These are phyloP conservation scores for Cystobasidium onofrii DNA, from an alignment of 768 basidiomycete species.

Conservation along the genomic window DNA sequence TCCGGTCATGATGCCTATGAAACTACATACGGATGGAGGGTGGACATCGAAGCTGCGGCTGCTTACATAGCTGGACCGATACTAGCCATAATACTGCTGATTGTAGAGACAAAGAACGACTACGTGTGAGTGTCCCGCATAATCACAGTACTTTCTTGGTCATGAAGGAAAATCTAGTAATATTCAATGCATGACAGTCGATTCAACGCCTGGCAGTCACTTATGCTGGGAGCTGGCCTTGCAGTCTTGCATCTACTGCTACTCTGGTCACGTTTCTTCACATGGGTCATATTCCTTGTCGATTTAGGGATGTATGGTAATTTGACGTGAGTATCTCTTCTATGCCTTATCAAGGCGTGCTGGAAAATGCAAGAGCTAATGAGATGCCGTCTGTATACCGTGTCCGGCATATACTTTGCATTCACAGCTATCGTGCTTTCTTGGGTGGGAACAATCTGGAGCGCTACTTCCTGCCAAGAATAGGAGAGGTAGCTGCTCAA, in stretches of 20 bases:
- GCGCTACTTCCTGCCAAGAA: constrained; percentile 33
- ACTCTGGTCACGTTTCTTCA: constrained; percentile 32
- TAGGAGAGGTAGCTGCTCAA: constrained; percentile 37
- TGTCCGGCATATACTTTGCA: too few species aligned
- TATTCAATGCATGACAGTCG: constrained; percentile 1
- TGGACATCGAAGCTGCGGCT: constrained; percentile 30
- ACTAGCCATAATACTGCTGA: constrained; percentile 27
- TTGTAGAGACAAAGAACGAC: constrained; percentile 30
- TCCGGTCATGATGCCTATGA: constrained; percentile 31
- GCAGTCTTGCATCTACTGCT: constrained; percentile 37
- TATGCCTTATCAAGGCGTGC: neutral
- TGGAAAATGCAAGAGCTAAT: neutral
- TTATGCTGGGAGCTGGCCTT: constrained; percentile 32
- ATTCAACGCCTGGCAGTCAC: constrained; percentile 36
- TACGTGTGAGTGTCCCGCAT: constrained; percentile 22
- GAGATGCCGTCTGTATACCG: too few species aligned
- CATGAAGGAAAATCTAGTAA: too few species aligned
- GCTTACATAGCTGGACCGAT: constrained; percentile 32
- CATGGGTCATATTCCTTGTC: constrained; percentile 31
- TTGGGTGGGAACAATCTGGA: constrained; percentile 33
- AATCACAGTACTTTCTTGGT: too few species aligned
- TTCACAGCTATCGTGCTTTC: constrained; percentile 36
- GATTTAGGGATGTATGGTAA: constrained; percentile 30
- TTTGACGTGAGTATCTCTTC: constrained; percentile 10
- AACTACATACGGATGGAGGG: constrained; percentile 30